phyloP scores from a whole-genome alignment of 2,329 filamentous ascomycete genomes.

The Annulohypoxylon truncatum region DNA sequence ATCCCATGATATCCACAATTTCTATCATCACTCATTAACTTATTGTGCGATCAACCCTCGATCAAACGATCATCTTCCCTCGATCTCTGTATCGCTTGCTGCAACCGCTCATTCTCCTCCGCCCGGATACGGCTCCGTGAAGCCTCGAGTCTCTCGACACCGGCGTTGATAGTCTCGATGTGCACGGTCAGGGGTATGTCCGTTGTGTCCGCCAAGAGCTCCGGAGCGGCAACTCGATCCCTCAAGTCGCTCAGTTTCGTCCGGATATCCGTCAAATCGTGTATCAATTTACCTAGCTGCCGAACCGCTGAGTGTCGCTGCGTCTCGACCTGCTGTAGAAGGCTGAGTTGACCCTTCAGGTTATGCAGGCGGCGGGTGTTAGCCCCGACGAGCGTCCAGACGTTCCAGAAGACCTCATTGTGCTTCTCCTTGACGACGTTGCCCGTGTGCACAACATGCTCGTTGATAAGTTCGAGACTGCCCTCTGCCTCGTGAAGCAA shows the following conservation, averaged over 20 bases:
- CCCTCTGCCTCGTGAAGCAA: conserved; percentile 76
- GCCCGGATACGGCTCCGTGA: conserved; percentile 69
- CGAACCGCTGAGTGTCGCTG: conserved; percentile 74
- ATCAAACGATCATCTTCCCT: conserved; percentile 58
- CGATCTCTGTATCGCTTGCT: conserved; percentile 62
- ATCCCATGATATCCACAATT: neutral
- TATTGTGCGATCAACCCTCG: conserved; percentile 48
- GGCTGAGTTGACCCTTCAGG: conserved; percentile 70
- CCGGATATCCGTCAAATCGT: conserved; percentile 80
- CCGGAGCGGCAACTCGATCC: conserved; percentile 75
- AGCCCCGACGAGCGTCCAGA: conserved; percentile 81
- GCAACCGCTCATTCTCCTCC: conserved; percentile 68
- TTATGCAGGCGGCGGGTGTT: conserved; percentile 71
- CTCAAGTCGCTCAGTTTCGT: conserved; percentile 76
- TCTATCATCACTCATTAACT: neutral
- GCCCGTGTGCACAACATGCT: conserved; percentile 73
- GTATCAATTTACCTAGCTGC: conserved; percentile 75
- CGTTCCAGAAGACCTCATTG: conserved; percentile 73
- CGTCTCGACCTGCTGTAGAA: conserved; percentile 72
- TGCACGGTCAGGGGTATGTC: conserved; percentile 77
- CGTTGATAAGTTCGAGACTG: conserved; percentile 75
- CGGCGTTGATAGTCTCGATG: conserved; percentile 78
- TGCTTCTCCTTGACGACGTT: conserved; percentile 67
- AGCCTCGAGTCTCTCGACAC: conserved; percentile 76
- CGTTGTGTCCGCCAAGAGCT: conserved; percentile 62